phyloP scores from a whole-genome alignment of 768 basidiomycete species.

The Favolaschia claudopus region DNA sequence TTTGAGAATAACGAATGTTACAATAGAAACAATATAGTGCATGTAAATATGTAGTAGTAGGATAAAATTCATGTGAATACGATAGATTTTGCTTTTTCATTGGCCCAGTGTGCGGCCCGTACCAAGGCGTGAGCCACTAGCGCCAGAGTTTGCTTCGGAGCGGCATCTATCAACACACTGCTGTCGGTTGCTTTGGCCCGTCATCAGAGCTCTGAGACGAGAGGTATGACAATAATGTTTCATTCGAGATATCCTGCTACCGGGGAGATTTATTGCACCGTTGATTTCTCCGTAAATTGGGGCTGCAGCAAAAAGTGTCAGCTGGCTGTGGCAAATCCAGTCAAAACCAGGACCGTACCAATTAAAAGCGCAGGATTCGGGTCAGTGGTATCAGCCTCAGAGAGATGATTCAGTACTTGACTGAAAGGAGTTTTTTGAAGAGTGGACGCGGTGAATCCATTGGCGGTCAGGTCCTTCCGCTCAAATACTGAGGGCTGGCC shows the following conservation, averaged over 20 bases:
- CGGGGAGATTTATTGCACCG: conserved; percentile 10
- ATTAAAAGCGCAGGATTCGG: too few relatives aligned
- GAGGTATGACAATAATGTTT: conserved; percentile 7
- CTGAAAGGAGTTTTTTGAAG: neutral
- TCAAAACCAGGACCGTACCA: too few relatives aligned
- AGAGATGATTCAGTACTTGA: conserved; percentile 2
- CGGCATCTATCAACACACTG: neutral
- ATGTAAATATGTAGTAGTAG: conserved; percentile 9
- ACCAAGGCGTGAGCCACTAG: neutral
- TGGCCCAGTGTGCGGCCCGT: conserved; percentile 6
- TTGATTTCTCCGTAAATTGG: neutral
- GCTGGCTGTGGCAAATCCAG: neutral
- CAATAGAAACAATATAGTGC: neutral
- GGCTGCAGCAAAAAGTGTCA: neutral
- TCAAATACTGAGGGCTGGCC: neutral
- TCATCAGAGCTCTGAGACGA: conserved; percentile 1
- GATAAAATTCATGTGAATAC: conserved; percentile 5
- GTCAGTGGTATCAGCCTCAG: neutral
- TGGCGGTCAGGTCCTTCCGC: neutral
- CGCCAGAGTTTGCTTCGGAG: neutral
- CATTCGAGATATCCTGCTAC: neutral
- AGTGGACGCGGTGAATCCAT: neutral
- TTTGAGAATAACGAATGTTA: neutral
- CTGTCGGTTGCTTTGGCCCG: neutral
- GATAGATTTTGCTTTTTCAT: too few relatives aligned